These are phyloP conservation scores for Beauveria sp. DNA, from an alignment of 2,329 filamentous ascomycete species.

Conservation along the genomic window DNA sequence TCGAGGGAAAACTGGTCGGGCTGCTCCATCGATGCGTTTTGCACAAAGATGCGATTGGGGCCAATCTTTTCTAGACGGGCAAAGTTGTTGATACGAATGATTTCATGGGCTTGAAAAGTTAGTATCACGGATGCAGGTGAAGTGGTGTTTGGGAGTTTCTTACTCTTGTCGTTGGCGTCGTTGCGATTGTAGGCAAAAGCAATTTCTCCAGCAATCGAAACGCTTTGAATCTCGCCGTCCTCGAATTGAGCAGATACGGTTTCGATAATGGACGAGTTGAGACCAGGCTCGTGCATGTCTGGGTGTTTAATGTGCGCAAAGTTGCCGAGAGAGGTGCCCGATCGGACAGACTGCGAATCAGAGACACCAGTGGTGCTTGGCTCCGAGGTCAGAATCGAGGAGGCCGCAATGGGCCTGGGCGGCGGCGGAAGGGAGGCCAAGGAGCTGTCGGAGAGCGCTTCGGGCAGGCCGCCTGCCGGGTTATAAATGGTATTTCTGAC, in stretches of 20 bases:
- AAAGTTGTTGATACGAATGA: slow-evolving; percentile 82
- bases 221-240: slow-evolving; percentile 60
- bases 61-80: slow-evolving; percentile 82
- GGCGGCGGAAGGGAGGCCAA: slow-evolving; percentile 16
- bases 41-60: slow-evolving; percentile 86
- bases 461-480: slow-evolving; percentile 37
- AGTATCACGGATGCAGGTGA: background rate
- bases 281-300: slow-evolving; percentile 68
- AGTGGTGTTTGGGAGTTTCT: slow-evolving; percentile 15
- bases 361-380: slow-evolving; percentile 53
- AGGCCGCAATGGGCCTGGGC: slow-evolving; percentile 36
- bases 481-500: slow-evolving; percentile 87
- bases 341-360: slow-evolving; percentile 87
- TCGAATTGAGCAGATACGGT: slow-evolving; percentile 83
- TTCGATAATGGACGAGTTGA: slow-evolving; percentile 87
- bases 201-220: slow-evolving; percentile 78
- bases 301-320: slow-evolving; percentile 68
- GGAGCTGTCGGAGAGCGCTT: slow-evolving; percentile 26
- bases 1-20: slow-evolving; percentile 77
- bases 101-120: slow-evolving; percentile 43
- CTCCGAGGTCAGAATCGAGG: slow-evolving; percentile 55
- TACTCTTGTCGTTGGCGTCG: slow-evolving; percentile 41
- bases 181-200: slow-evolving; percentile 70
- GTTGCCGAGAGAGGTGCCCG: slow-evolving; percentile 69
- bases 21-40: slow-evolving; percentile 54